Conservation (phyloP, 768 basidiomycete species). For the Auricularia auricula-judae region DNA sequence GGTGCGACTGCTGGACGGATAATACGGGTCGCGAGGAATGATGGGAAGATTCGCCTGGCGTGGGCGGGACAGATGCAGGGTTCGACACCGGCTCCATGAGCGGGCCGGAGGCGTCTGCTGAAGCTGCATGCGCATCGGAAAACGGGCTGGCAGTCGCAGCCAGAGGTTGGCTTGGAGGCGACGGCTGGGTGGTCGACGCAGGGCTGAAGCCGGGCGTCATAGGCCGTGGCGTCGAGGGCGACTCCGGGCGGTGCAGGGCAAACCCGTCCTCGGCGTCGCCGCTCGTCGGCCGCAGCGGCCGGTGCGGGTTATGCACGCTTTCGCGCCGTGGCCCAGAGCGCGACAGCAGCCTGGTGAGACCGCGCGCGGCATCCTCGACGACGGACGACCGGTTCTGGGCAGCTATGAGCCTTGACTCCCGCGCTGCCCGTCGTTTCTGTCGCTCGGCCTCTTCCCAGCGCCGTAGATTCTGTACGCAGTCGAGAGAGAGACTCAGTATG, state of each 20-base stretch:
- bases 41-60: neutral
- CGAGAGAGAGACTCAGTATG: neutral
- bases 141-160: neutral
- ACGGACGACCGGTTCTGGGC: neutral
- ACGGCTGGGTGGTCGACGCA: neutral
- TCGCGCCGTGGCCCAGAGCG: neutral
- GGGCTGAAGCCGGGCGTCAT: neutral
- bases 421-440: slow-evolving; percentile 59
- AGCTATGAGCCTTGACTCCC: slow-evolving; percentile 32
- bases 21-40: too few relatives aligned
- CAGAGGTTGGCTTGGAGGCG: neutral
- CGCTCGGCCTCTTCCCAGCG: slow-evolving; percentile 73
- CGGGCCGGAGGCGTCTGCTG: neutral
- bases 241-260: neutral
- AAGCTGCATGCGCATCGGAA: neutral
- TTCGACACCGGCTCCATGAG: neutral
- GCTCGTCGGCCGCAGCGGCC: neutral
- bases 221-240: neutral
- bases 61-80: neutral
- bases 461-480: slow-evolving; percentile 46
- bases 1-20: neutral
- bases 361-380: neutral
- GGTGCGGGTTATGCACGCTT: neutral
- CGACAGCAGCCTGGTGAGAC: neutral
- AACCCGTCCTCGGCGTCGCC: neutral